These are phyloP conservation scores for Gastrolobium bilobum DNA, from an alignment of 306 rosid genomes.

Conservation along the genomic window DNA sequence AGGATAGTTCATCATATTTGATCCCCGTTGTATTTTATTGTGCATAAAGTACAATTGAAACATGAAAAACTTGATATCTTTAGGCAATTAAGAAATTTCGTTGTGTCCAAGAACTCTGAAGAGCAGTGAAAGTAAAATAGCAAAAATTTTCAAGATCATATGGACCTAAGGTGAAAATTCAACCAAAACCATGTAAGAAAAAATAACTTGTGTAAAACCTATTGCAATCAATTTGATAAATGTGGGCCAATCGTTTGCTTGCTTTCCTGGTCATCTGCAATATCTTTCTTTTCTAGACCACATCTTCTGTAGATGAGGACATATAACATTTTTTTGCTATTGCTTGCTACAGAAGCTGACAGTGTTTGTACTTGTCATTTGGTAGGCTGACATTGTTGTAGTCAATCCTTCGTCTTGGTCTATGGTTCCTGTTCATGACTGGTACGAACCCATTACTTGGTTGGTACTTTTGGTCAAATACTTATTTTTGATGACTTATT, in stretches of 20 bases:
- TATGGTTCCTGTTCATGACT: conserved; percentile 87
- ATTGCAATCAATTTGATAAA: background rate
- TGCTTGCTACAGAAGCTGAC: conserved; percentile 44
- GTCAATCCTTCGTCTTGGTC: conserved; percentile 80
- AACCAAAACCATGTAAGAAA: background rate
- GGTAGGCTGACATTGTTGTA: conserved; percentile 84
- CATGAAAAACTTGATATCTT: background rate
- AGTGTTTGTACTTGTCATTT: conserved; percentile 44
- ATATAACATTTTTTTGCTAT: background rate
- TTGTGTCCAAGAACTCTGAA: background rate
- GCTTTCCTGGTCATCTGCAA: conserved; percentile 3
- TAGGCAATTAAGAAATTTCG: conserved; percentile 1
- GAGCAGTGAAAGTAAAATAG: background rate
- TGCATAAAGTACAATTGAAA: conserved; percentile 5
- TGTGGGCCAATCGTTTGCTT: background rate
- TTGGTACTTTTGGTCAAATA: conserved; percentile 15
- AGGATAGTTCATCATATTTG: background rate
- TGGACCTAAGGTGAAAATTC: conserved; percentile 1
- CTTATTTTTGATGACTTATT: conserved; percentile 7
- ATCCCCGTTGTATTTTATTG: background rate
- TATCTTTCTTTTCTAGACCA: conserved; percentile 10
- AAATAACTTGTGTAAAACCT: background rate
- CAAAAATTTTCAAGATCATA: conserved; percentile 6
- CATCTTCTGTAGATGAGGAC: background rate
- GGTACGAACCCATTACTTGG: conserved; percentile 54